A percentile compares a stretch with the other conserved stretches of the same genome.
Evolutionary conservation across 805 yeast genomes (phyloP).

Genomic region (Pichia pseudocactophila): DNA sequence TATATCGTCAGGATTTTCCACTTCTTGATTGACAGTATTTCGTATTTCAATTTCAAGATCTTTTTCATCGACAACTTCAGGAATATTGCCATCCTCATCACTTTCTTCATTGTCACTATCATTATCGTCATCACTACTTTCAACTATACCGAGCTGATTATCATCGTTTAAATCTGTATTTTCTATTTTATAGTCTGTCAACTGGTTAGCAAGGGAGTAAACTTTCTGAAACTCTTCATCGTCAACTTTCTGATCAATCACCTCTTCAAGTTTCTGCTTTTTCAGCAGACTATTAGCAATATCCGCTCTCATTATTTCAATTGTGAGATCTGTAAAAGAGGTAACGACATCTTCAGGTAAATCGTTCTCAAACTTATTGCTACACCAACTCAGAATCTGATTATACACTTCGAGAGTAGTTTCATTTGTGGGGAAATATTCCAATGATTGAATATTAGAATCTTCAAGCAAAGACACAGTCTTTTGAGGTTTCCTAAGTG

Average conservation of each 20-base stretch:
- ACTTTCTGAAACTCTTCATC: conserved; percentile 41
- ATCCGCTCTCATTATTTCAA: conserved; percentile 46
- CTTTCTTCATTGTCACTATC: conserved; percentile 25
- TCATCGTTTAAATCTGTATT: conserved; percentile 13
- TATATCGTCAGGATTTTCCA: conserved; percentile 16
- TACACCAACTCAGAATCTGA: conserved; percentile 51
- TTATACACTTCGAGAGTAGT: conserved; percentile 46
- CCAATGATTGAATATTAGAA: conserved; percentile 36
- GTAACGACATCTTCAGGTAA: conserved; percentile 64
- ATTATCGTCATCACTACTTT: conserved; percentile 21
- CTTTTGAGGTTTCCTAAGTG: neutral
- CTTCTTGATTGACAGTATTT: conserved; percentile 23
- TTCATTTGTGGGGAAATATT: conserved; percentile 55
- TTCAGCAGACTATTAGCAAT: conserved; percentile 34
- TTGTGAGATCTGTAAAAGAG: conserved; percentile 60
- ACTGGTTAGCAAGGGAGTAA: conserved; percentile 33
- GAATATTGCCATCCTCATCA: conserved; percentile 19
- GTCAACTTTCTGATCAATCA: conserved; percentile 34
- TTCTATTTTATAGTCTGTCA: conserved; percentile 39
- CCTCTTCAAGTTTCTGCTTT: conserved; percentile 41
- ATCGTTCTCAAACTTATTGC: conserved; percentile 50
- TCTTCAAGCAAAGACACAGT: conserved; percentile 27
- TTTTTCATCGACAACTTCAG: neutral
- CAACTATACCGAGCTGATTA: conserved; percentile 28
- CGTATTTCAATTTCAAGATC: conserved; percentile 20